Percentiles rank a stretch among this genome's conserved stretches.
phyloP scores from a whole-genome alignment of 2,329 filamentous ascomycete species.

The Talaromyces albobiverticillius region DNA sequence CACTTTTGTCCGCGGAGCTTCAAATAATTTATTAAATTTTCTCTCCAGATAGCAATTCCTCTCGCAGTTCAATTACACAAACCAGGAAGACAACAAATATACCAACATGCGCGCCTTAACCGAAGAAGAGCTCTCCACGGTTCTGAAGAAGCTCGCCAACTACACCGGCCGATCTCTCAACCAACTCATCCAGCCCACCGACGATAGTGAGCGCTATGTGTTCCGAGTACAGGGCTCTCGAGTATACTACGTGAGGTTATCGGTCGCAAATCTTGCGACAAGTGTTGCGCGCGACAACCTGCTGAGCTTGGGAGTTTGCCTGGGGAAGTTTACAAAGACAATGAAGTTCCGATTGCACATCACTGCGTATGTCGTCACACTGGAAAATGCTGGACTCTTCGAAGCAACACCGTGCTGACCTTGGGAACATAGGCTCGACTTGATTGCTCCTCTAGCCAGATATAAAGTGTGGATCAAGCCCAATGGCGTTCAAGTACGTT shows the following conservation, averaged over 20 bases:
- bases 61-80: not conserved
- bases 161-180: constrained; percentile 87
- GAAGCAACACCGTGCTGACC: not conserved
- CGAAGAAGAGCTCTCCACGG: constrained; percentile 61
- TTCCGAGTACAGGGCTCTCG: constrained; percentile 79
- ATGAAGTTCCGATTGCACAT: constrained; percentile 95
- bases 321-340: constrained; percentile 95
- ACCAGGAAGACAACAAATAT: not conserved
- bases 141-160: constrained; percentile 90
- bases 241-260: constrained; percentile 89
- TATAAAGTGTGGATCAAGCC: constrained; percentile 97
- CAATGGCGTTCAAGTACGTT: constrained; percentile 64
- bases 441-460: constrained; percentile 84
- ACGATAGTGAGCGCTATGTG: constrained; percentile 74
- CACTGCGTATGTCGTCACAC: constrained; percentile 54
- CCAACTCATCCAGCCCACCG: constrained; percentile 72
- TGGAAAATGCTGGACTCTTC: not conserved
- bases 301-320: constrained; percentile 81
- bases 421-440: constrained; percentile 53
- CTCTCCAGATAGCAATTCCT: not conserved
- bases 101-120: constrained; percentile 74
- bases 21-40: constrained; percentile 6
- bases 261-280: constrained; percentile 86
- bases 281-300: constrained; percentile 78
- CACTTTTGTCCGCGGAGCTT: constrained; percentile 25